Conservation (phyloP, 2,329 filamentous ascomycete species). For the Pseudogymnoascus sp. region DNA sequence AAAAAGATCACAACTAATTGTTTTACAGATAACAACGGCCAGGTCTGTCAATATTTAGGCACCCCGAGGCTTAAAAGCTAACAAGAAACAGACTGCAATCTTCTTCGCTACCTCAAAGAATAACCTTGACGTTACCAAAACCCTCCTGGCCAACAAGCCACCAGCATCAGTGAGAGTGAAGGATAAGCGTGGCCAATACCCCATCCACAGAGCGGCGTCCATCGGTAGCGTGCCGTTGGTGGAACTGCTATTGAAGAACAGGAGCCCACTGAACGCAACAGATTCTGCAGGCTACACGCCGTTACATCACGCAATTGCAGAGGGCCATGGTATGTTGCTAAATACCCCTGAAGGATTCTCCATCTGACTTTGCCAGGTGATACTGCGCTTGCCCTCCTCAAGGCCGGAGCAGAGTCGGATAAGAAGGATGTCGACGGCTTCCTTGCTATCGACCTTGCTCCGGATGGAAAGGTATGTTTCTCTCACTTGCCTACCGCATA, state of each 20-base stretch:
- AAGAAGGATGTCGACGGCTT: conserved; percentile 67
- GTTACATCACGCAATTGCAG: conserved; percentile 78
- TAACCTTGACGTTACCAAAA: conserved; percentile 73
- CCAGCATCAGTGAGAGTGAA: conserved; percentile 70
- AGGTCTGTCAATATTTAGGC: conserved; percentile 36
- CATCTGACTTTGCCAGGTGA: conserved; percentile 45
- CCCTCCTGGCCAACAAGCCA: conserved; percentile 63
- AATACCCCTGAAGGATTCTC: background rate
- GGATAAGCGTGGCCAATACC: conserved; percentile 81
- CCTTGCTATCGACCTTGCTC: conserved; percentile 72
- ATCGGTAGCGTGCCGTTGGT: conserved; percentile 85
- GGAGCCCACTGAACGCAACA: conserved; percentile 74
- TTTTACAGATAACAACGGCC: conserved; percentile 53
- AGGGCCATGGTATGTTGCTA: conserved; percentile 54
- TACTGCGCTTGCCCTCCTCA: conserved; percentile 73
- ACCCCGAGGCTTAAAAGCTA: background rate
- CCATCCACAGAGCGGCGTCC: conserved; percentile 86
- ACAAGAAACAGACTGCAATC: conserved; percentile 60
- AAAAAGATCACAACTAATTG: background rate
- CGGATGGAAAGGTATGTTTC: conserved; percentile 67
- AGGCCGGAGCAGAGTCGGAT: conserved; percentile 73
- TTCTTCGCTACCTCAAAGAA: conserved; percentile 90
- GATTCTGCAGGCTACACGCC: conserved; percentile 81
- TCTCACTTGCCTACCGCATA: background rate
- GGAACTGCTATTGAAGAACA: conserved; percentile 66